Conservation (phyloP, 2,329 filamentous ascomycete genomes). For the Pseudopithomyces maydicus region DNA sequence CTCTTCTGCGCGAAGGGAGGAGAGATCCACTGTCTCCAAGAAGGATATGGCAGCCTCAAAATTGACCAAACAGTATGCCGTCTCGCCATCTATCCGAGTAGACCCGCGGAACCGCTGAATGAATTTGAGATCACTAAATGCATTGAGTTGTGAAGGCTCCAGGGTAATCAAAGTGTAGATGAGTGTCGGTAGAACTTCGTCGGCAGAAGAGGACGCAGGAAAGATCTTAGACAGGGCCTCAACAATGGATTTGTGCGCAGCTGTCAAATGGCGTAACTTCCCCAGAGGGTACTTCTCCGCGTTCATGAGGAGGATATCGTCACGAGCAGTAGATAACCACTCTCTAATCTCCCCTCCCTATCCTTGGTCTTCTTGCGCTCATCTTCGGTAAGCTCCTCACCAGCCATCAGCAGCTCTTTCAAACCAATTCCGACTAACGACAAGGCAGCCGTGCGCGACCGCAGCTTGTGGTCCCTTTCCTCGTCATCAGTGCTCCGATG, state of each 20-base stretch:
- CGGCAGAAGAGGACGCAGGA: slow-evolving; percentile 81
- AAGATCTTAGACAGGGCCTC: slow-evolving; percentile 74
- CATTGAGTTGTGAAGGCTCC: slow-evolving; percentile 81
- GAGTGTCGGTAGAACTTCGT: slow-evolving; percentile 94
- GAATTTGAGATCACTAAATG: slow-evolving; percentile 93
- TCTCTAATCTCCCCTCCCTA: slow-evolving; percentile 70
- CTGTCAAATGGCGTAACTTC: slow-evolving; percentile 86
- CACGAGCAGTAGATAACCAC: slow-evolving; percentile 70
- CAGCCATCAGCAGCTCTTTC: slow-evolving; percentile 71
- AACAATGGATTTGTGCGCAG: slow-evolving; percentile 91
- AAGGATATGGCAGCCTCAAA: slow-evolving; percentile 94
- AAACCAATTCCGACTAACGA: slow-evolving; percentile 89
- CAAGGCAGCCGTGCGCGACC: slow-evolving; percentile 90
- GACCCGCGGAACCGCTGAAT: slow-evolving; percentile 89
- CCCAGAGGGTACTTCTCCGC: slow-evolving; percentile 85
- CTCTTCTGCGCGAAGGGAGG: slow-evolving; percentile 83
- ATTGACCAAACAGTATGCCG: slow-evolving; percentile 95
- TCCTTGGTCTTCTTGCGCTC: slow-evolving; percentile 60
- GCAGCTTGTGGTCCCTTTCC: slow-evolving; percentile 89
- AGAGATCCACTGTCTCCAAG: slow-evolving; percentile 90
- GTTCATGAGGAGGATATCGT: slow-evolving; percentile 79
- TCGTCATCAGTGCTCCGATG: slow-evolving; percentile 93
- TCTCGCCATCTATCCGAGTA: slow-evolving; percentile 86
- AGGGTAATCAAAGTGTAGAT: slow-evolving; percentile 96
- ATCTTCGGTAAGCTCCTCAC: slow-evolving; percentile 60